These are phyloP conservation scores for Vitis hybrid DNA, from an alignment of 177 flowering plant species.

Conservation along the genomic window DNA sequence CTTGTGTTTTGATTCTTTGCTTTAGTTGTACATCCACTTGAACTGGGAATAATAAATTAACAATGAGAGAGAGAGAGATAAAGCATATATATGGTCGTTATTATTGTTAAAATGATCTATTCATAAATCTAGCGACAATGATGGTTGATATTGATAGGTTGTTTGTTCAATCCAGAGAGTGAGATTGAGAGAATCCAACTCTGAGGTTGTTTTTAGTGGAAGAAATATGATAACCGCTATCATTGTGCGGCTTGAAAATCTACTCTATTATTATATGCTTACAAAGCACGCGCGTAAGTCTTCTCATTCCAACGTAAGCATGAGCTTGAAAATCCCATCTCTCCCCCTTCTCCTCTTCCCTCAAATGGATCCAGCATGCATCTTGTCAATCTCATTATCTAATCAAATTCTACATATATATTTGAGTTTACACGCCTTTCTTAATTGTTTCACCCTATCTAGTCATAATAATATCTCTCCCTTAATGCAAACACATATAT, in stretches of 20 bases:
- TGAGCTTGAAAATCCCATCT: neutral
- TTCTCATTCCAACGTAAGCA: neutral
- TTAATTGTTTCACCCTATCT: too few species aligned
- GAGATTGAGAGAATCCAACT: neutral
- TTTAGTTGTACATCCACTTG: conserved; percentile 5
- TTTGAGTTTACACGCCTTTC: too few species aligned
- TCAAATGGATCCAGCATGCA: too few species aligned
- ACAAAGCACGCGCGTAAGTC: neutral
- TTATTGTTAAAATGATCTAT: too few species aligned
- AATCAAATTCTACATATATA: too few species aligned
- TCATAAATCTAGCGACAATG: too few species aligned
- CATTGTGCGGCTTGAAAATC: neutral
- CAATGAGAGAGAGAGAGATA: neutral
- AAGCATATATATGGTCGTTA: neutral
- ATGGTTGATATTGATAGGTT: too few species aligned
- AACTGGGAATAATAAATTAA: neutral
- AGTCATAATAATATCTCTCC: too few species aligned
- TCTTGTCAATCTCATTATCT: too few species aligned
- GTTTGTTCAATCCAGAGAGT: too few species aligned
- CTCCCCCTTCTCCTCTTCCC: too few species aligned
- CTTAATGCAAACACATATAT: too few species aligned
- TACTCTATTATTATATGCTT: neutral
- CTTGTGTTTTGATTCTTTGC: neutral
- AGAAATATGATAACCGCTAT: conserved; percentile 2
- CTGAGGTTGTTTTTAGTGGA: conserved; percentile 2